Conservation (phyloP, 2,329 filamentous ascomycete species). For the Microcera coccophila region DNA sequence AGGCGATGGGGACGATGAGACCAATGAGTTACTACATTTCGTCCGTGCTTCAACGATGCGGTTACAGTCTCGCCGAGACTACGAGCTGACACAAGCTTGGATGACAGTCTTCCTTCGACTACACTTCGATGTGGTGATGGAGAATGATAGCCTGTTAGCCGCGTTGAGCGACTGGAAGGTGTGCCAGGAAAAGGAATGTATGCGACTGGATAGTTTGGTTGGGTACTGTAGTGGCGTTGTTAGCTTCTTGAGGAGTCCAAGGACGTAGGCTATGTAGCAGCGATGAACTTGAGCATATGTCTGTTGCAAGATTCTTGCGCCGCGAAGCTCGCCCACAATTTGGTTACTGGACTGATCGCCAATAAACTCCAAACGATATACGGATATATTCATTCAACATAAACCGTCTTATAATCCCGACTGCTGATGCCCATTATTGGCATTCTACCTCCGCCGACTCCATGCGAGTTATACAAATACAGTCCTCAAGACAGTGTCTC, state of each 20-base stretch:
- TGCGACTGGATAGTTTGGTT: constrained; percentile 69
- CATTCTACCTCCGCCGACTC: constrained; percentile 12
- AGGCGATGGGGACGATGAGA: constrained; percentile 42
- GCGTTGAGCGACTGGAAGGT: constrained; percentile 66
- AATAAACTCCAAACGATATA: too few species aligned
- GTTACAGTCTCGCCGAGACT: constrained; percentile 69
- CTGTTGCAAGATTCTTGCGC: too few species aligned
- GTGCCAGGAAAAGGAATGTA: constrained; percentile 67
- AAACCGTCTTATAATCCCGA: constrained; percentile 14
- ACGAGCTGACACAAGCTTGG: constrained; percentile 93
- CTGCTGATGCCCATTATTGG: constrained; percentile 7
- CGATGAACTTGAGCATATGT: too few species aligned
- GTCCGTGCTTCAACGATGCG: constrained; percentile 73
- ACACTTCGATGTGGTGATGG: constrained; percentile 60
- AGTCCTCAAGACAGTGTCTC: constrained; percentile 4
- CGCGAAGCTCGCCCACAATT: too few species aligned
- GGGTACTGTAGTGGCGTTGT: constrained; percentile 87
- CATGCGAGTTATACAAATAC: constrained; percentile 12
- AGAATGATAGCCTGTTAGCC: constrained; percentile 49
- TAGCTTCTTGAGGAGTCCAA: constrained; percentile 67
- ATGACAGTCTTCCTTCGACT: constrained; percentile 89
- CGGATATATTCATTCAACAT: constrained; percentile 14
- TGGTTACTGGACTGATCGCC: too few species aligned
- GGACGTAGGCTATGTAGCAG: constrained; percentile 37
- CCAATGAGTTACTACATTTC: constrained; percentile 74